These are phyloP conservation scores for Coniochaeta ligniaria DNA, from an alignment of 2,329 filamentous ascomycete genomes.

Conservation along the genomic window DNA sequence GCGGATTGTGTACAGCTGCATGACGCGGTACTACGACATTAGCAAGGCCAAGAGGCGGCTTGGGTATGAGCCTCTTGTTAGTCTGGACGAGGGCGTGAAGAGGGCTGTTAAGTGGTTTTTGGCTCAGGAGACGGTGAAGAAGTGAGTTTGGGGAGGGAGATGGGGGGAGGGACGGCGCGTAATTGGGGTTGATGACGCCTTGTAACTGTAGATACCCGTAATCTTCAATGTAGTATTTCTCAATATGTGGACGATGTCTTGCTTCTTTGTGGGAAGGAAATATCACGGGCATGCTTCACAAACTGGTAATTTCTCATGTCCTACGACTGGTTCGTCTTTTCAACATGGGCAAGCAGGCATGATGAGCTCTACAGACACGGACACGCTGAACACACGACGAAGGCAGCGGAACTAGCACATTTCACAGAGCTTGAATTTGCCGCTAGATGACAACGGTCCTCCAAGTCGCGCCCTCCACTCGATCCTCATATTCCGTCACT, in stretches of 20 bases:
- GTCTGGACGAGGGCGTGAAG: slow-evolving; percentile 56
- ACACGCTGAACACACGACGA: too few relatives aligned
- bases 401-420: neutral
- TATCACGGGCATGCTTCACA: too few relatives aligned
- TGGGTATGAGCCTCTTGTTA: slow-evolving; percentile 61
- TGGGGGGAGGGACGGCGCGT: neutral
- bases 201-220: neutral
- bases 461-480: neutral
- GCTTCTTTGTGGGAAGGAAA: too few relatives aligned
- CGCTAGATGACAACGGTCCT: neutral
- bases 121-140: slow-evolving; percentile 33
- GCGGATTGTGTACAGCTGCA: slow-evolving; percentile 59
- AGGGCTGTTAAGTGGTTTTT: slow-evolving; percentile 47
- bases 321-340: too few relatives aligned
- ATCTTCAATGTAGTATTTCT: neutral
- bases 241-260: neutral
- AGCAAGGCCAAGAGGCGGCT: slow-evolving; percentile 64
- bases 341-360: too few relatives aligned
- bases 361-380: neutral
- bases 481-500: neutral
- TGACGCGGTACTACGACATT: slow-evolving; percentile 74
- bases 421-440: neutral
- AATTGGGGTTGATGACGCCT: too few relatives aligned
- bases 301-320: too few relatives aligned
- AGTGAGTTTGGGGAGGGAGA: neutral